phyloP scores from a whole-genome alignment of 441 rosid species.

The Euphorbia corollata region DNA sequence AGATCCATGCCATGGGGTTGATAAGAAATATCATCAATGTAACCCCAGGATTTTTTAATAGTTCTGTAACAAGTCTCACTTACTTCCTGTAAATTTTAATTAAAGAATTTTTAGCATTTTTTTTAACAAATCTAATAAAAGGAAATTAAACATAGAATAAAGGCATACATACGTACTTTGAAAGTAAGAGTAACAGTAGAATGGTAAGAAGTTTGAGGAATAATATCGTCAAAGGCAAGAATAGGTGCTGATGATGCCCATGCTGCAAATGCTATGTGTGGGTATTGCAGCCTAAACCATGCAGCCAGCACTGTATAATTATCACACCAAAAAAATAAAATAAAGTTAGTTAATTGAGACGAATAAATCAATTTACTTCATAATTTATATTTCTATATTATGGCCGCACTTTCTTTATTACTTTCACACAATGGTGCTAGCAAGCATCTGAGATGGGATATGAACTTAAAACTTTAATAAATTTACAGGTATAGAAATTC shows the following conservation, averaged over 20 bases:
- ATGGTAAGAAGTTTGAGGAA: constrained; percentile 36
- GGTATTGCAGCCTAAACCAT: constrained; percentile 57
- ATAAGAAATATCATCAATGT: constrained; percentile 43
- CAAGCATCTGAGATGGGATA: too few relatives aligned
- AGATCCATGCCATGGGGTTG: constrained; percentile 36
- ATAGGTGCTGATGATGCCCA: constrained; percentile 59
- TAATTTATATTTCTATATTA: too few relatives aligned
- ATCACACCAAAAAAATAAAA: background rate
- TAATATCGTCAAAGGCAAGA: constrained; percentile 44
- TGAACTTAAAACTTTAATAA: too few relatives aligned
- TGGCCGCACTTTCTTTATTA: too few relatives aligned
- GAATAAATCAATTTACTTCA: too few relatives aligned
- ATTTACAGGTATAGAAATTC: too few relatives aligned
- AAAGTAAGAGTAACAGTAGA: constrained; percentile 19
- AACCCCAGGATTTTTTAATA: constrained; percentile 42
- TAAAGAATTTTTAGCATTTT: too few relatives aligned
- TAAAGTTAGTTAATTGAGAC: background rate
- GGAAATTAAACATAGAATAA: too few relatives aligned
- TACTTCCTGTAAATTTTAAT: constrained; percentile 30
- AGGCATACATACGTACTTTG: constrained; percentile 17
- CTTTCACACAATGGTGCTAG: too few relatives aligned
- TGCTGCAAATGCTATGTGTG: constrained; percentile 54
- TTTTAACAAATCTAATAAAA: background rate
- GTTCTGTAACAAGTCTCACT: constrained; percentile 47
- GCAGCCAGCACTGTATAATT: constrained; percentile 45